A percentile compares a stretch with the other conserved stretches of the same genome.
phyloP scores from a whole-genome alignment of 1,139 yeast genomes.

The Kluyveromyces sp. region DNA sequence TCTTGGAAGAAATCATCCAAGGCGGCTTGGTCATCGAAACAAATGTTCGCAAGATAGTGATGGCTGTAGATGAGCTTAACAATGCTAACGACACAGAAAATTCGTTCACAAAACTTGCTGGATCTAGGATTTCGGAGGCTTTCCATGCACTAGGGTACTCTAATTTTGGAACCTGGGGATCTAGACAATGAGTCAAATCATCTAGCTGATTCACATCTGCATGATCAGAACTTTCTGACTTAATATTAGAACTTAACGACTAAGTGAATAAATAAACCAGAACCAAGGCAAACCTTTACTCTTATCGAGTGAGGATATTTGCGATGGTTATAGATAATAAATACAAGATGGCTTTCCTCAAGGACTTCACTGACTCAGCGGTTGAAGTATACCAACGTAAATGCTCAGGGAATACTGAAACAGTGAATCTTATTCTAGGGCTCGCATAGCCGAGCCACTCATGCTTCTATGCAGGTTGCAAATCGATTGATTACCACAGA shows the following conservation, averaged over 20 bases:
- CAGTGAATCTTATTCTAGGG: background rate
- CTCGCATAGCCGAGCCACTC: background rate
- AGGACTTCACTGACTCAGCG: background rate
- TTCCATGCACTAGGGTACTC: constrained; percentile 29
- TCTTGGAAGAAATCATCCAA: constrained; percentile 84
- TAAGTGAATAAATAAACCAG: background rate
- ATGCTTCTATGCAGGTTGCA: background rate
- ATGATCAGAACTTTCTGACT: background rate
- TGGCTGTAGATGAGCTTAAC: constrained; percentile 47
- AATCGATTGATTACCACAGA: constrained; percentile 16
- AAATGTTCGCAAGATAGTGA: constrained; percentile 72
- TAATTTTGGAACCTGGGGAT: constrained; percentile 30
- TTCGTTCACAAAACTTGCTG: constrained; percentile 17
- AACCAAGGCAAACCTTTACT: background rate
- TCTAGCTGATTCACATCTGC: background rate
- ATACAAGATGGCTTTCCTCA: background rate
- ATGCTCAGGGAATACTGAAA: background rate
- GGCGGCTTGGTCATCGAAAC: constrained; percentile 99
- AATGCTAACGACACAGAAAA: constrained; percentile 25
- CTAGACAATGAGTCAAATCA: constrained; percentile 21
- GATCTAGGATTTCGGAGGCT: constrained; percentile 23
- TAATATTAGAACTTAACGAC: background rate
- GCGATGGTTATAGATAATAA: constrained; percentile 12
- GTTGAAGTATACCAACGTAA: background rate
- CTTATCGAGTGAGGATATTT: too few relatives aligned